Percentiles rank a stretch among this genome's conserved stretches.
Evolutionary conservation across 257 asterid genomes (phyloP).

Genomic region (Thymus quinquecostatus): DNA sequence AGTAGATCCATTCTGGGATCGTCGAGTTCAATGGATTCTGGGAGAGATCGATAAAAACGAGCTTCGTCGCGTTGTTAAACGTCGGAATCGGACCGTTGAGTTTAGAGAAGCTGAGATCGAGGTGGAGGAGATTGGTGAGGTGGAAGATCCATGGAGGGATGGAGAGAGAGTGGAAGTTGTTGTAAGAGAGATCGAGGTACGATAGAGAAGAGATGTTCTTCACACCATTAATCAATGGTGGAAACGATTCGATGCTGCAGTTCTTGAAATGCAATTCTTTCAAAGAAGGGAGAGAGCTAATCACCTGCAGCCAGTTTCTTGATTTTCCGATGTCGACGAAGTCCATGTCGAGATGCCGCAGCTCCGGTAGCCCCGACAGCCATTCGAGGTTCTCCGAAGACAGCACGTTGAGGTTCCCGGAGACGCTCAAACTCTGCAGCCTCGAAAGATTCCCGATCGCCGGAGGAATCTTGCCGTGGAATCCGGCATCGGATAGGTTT

Average conservation of each 20-base stretch:
- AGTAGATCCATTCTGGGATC: conserved; percentile 40
- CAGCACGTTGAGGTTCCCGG: no score
- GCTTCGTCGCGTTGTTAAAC: conserved; percentile 17
- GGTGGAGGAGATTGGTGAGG: conserved; percentile 18
- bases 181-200: conserved; percentile 21
- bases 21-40: conserved; percentile 26
- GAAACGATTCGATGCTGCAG: neutral
- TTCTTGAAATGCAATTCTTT: neutral
- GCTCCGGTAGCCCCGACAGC: conserved; percentile 18
- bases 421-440: conserved; percentile 5
- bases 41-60: conserved; percentile 29
- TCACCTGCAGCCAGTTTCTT: conserved; percentile 22
- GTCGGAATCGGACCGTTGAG: conserved; percentile 30
- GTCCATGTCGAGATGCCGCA: conserved; percentile 25
- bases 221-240: neutral
- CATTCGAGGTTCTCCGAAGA: conserved; percentile 8
- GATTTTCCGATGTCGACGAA: conserved; percentile 12
- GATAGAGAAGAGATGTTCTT: conserved; percentile 26
- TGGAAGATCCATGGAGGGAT: conserved; percentile 31
- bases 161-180: neutral
- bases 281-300: conserved; percentile 28
- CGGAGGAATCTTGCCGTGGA: neutral
- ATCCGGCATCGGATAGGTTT: conserved; percentile 21
- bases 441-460: conserved; percentile 31
- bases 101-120: neutral